Evolutionary conservation across 495 filamentous ascomycete genomes (phyloP), one percentile per base, ranked within the genome.

Genomic region (Chaetomidium leptoderma): DNA sequence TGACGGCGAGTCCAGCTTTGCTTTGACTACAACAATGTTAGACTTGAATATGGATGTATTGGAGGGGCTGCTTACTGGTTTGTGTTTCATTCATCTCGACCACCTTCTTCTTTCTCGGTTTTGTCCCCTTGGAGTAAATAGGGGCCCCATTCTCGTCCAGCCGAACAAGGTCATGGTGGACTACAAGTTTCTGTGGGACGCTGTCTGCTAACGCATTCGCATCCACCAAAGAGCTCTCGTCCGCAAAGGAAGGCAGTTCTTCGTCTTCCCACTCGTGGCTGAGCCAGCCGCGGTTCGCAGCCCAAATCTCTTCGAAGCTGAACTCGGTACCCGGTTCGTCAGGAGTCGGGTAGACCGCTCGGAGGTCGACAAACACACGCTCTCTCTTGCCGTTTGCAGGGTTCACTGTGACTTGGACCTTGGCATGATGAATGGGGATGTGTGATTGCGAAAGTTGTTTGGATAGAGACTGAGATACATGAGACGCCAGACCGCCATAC

Each of bases 271-370:
- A 97, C 50, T 86, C 74, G 50, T 78, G 83, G 51, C 83, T 72
- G 48, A 90, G 78, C 88, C 90, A 92, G 2, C 91, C 92, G 48
- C 87, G 81, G 53, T 80, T 81, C 6, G 83, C 83, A 10, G 92
- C 95, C 67, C 88, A 82, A 27, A 97, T 75, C 69, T 98, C 93
- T 69, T 97, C 95, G 61, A 97, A 92, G 67, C 89, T 90, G 49
- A 86, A 76, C 71, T 96, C 91, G 36, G 81, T 77, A 5, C 77
- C 77, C 5, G 83, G 77, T 63, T 90, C 84, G 24, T 82, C 76
- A 47, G 81, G 79, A 46, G 87, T 83, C 5, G 91, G 91, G 63
- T 97, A 97, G 43, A 97, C 80, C 33, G 84, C 79, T 70, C 89
- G 80, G 45, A 97, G 76, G 66, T 95, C 85, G 63, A 95, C 89